Conservation (phyloP, 2,329 filamentous ascomycete genomes). For the Sporothrix pallida region DNA sequence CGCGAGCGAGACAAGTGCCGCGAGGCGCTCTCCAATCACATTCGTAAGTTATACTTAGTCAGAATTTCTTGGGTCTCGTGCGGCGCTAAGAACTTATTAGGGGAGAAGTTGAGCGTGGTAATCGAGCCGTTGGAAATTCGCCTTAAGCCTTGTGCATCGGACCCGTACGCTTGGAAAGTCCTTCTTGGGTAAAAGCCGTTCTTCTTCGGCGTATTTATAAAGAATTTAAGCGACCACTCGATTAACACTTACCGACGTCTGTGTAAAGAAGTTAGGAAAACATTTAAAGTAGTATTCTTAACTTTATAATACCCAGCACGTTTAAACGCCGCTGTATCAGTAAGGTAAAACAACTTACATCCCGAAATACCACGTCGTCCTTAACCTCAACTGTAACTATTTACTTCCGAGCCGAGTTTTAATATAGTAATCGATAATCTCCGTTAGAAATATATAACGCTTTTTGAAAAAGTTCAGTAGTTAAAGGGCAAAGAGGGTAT, state of each 20-base stretch:
- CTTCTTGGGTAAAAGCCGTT: background rate
- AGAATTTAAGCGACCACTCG: slow-evolving; percentile 16
- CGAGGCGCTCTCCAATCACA: no score
- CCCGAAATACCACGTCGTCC: background rate
- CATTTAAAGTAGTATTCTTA: slow-evolving; percentile 9
- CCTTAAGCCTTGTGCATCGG: background rate
- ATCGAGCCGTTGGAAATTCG: background rate
- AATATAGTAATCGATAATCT: slow-evolving; percentile 19
- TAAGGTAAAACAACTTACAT: background rate
- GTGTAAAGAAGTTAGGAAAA: slow-evolving; percentile 6
- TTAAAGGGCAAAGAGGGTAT: slow-evolving; percentile 7
- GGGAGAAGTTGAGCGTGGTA: background rate
- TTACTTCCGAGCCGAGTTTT: slow-evolving; percentile 2
- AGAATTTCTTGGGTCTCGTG: no score
- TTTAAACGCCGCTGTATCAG: background rate
- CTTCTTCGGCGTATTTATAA: background rate
- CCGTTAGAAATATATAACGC: slow-evolving; percentile 18
- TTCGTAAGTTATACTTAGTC: no score
- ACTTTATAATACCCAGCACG: background rate
- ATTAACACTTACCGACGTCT: slow-evolving; percentile 7
- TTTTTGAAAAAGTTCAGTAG: background rate
- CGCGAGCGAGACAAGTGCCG: no score
- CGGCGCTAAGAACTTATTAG: background rate
- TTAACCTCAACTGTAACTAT: background rate
- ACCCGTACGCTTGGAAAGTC: slow-evolving; percentile 4